A percentile compares a stretch with the other conserved stretches of the same genome.
Evolutionary conservation across 208 protist species (phyloP).

Genomic region (Leishmania major): DNA sequence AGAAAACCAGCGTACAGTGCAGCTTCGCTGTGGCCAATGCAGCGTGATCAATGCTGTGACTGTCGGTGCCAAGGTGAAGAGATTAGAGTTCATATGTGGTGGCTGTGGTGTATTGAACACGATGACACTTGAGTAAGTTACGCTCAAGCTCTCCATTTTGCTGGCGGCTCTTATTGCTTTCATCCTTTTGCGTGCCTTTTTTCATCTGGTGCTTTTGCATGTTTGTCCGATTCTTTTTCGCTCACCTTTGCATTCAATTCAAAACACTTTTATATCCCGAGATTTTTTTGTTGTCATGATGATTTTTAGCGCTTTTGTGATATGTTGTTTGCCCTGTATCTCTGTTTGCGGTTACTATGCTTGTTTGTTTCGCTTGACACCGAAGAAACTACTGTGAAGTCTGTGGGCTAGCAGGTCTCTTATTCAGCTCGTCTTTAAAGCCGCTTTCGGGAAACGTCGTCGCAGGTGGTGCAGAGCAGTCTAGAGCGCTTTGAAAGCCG

Average conservation of each 20-base stretch:
- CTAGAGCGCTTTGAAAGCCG: background rate
- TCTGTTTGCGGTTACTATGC: background rate
- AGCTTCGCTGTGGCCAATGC: constrained; percentile 70
- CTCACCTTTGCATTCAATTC: background rate
- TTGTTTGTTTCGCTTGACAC: background rate
- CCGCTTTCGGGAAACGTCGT: background rate
- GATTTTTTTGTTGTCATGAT: background rate
- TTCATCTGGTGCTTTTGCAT: background rate
- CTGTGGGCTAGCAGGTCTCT: background rate
- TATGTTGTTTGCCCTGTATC: background rate
- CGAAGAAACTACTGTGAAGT: background rate
- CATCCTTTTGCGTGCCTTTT: background rate
- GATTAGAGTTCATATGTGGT: constrained; percentile 77
- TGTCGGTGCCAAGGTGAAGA: constrained; percentile 34
- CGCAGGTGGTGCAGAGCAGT: background rate
- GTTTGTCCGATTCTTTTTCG: background rate
- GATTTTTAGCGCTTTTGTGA: background rate
- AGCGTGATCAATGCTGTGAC: constrained; percentile 58
- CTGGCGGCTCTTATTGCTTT: background rate
- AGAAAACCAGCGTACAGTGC: constrained; percentile 47
- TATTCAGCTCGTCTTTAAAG: background rate
- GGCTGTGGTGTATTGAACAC: constrained; percentile 72
- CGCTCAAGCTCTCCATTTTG: background rate
- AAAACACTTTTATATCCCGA: background rate
- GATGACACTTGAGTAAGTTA: constrained; percentile 41